Evolutionary conservation across 2,329 filamentous ascomycete genomes (phyloP), one percentile per base, ranked within the genome.

Genomic region (Cordyceps pruinosa): DNA sequence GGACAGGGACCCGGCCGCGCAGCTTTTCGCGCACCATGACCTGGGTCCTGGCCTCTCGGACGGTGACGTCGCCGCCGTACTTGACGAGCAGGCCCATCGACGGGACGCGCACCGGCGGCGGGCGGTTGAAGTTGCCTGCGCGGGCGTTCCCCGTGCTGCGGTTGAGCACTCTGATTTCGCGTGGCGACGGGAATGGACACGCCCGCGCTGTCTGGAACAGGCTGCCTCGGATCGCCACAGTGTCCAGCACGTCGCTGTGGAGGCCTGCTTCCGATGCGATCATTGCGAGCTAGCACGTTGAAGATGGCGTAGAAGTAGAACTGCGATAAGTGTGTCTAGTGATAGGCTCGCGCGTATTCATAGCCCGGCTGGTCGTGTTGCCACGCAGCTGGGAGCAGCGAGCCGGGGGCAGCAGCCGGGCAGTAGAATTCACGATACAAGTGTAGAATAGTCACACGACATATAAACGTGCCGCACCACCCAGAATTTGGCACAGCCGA

Each of bases 11-110:
- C 19, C 45, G 59, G 44, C 58, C 68, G 55, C 61, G 26, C 17
- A 71, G 52, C n/a, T 59, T 56, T 55, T 68, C 59, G 42, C 60
- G 57, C 52, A 72, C 44, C 60, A 64, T 62, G 2, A 58, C 57
- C 60, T 71, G 68, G 19, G 68, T 65, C 48, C 65, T 42, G 21
- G 64, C 65, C 56, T 72, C 71, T 26, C 57, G 53, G 39, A 65
- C 32, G n/a, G 65, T 69, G 15, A 67, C 60, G 30, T 68, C 57
- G 46, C 61, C 62, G 54, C 70, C 68, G 54, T 70, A 73, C 57
- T 73, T 73, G 56, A 73, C 66, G 34, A 69, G 15, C 13, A 73
- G 59, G 2, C 66, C 66, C 21, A 72, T 59, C 5, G 66, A 68
- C 51, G 67, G 66, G 21, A 73, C 60, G 21, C 50, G 60, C 51